Evolutionary conservation across 371 early-diverging fungal species (phyloP), one percentile per base, ranked within the genome.

Genomic region (Syncephalastrum sp.): DNA sequence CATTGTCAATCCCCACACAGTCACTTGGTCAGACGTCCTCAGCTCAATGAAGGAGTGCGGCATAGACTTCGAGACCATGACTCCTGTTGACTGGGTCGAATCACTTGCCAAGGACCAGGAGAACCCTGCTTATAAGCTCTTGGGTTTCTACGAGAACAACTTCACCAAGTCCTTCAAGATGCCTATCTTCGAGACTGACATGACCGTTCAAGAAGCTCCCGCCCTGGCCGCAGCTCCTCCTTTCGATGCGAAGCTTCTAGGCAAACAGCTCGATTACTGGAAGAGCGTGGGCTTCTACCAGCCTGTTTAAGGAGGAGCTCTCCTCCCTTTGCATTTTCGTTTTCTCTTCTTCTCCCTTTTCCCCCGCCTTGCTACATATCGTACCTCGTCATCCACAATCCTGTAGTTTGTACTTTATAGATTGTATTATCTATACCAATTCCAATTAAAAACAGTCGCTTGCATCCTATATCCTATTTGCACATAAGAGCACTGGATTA

Each of bases 321-420:
- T 6, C 12, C 2, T 33, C 12, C 2, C 21, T 21, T 21, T 21
- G 2, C 2, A 21, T 21, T 21, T 21, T 21, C 21, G 8, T 33
- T 10, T 33, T 10, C 10, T 8, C 38, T 6, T 8, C 38, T 33
- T 10, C 10, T 10, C 10, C 2, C 38, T 6, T 8, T 33, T 33
- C 38, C 10, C 12, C 8, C 2, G 2, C 12, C 38, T 8, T 42
- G 79, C 88, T n/a, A 88, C 89, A 0, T 74, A 72, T 46, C 73
- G 3, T 90, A 92, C 59, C 58, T 89, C 41, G 74, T 82, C 58
- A 75, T 85, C 64, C 79, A 84, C 24, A 78, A 84, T 59, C 91
- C 91, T 10, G 8, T 33, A 2, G 38, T 33, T 33, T 33, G 12
- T 33, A 5, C 8, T 33, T 33, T 5, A 10, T 33, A 33, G 38